These are phyloP conservation scores for Syzygium aromaticum DNA, from an alignment of 345 rosid genomes.

Conservation along the genomic window DNA sequence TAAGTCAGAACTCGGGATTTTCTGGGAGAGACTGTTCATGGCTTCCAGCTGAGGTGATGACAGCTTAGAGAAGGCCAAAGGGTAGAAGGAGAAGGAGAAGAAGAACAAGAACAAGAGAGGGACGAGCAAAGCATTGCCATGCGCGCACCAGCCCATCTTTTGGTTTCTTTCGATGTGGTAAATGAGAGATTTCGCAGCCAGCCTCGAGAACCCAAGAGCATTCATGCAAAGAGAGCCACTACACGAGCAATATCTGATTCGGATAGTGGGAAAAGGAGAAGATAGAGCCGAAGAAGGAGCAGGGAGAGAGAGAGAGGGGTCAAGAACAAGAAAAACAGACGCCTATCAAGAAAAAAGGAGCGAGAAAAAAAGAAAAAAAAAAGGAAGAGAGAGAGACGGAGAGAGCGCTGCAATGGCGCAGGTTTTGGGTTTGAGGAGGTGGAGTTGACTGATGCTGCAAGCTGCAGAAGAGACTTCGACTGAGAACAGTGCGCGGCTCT, in stretches of 20 bases:
- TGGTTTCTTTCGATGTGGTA: background rate
- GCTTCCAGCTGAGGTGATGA: constrained; percentile 16
- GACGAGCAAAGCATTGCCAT: background rate
- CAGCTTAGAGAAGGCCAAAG: constrained; percentile 18
- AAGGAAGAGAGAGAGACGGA: background rate
- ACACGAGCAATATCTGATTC: background rate
- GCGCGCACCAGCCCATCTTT: background rate
- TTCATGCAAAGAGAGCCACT: background rate
- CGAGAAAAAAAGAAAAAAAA: too few species aligned
- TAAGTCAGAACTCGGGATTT: background rate
- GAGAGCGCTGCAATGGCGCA: background rate
- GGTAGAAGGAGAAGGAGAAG: background rate
- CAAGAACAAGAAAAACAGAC: background rate
- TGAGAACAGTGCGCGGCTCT: background rate
- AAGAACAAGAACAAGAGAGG: background rate
- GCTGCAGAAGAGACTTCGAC: background rate
- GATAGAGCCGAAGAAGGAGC: background rate
- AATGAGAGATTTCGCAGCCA: background rate
- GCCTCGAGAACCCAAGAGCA: background rate
- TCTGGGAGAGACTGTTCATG: constrained; percentile 31
- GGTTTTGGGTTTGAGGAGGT: constrained; percentile 18
- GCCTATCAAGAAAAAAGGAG: background rate
- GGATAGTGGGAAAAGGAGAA: background rate
- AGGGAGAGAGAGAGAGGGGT: background rate
- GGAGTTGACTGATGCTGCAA: constrained; percentile 12